These are phyloP conservation scores for Rubia tinctorum DNA, from an alignment of 305 asterid genomes.

Conservation along the genomic window DNA sequence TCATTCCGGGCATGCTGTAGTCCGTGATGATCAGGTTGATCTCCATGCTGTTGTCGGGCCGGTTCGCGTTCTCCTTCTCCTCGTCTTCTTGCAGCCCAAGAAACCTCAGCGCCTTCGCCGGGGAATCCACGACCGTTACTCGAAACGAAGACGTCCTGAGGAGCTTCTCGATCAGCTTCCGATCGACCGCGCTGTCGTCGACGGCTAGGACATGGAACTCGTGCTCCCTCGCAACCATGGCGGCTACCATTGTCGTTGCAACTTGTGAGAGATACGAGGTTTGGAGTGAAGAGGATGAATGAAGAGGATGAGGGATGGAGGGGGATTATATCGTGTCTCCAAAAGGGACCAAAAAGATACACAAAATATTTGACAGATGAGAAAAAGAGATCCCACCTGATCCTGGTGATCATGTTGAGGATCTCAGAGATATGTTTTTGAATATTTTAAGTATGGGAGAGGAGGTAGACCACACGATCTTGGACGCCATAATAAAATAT, in stretches of 20 bases:
- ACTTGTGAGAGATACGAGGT: background rate
- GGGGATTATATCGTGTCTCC: background rate
- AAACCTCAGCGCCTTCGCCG: constrained; percentile 32
- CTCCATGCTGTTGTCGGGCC: constrained; percentile 14
- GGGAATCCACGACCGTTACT: constrained; percentile 43
- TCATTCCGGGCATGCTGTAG: constrained; percentile 39
- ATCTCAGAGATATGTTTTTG: background rate
- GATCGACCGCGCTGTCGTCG: constrained; percentile 36
- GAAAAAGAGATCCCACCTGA: constrained; percentile 17
- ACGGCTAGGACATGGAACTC: constrained; percentile 36
- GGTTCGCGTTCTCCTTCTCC: constrained; percentile 8
- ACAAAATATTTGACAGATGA: constrained; percentile 25
- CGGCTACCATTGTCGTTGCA: background rate
- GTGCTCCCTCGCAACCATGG: background rate
- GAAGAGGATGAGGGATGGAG: background rate
- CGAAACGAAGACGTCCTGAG: constrained; percentile 38
- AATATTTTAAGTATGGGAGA: background rate
- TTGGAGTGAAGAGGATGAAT: background rate
- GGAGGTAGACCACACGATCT: background rate
- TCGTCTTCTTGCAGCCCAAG: constrained; percentile 22
- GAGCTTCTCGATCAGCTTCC: constrained; percentile 38
- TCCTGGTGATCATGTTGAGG: background rate
- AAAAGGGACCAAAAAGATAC: constrained; percentile 6
- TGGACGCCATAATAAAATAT: background rate
- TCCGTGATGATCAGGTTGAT: constrained; percentile 33